These are phyloP conservation scores for Botrytis paeoniae DNA, from an alignment of 2,329 filamentous ascomycete genomes.

Conservation along the genomic window DNA sequence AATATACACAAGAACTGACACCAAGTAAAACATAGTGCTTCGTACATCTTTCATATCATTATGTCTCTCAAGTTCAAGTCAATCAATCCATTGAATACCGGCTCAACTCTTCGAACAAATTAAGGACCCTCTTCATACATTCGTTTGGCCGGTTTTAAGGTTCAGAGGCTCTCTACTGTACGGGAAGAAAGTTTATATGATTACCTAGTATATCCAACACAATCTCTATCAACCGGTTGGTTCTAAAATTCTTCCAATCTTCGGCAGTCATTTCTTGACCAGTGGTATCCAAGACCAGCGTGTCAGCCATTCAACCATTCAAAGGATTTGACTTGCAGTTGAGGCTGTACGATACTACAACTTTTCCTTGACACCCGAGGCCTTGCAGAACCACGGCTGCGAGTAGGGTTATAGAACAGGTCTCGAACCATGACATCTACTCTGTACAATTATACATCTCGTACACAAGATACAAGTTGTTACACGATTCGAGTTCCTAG, in stretches of 20 bases:
- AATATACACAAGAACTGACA: neutral
- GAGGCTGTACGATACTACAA: neutral
- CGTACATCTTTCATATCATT: neutral
- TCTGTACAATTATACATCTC: neutral
- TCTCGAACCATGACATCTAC: neutral
- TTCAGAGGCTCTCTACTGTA: neutral
- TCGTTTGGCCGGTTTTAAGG: neutral
- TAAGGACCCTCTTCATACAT: too few relatives aligned
- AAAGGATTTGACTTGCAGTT: neutral
- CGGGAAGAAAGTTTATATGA: neutral
- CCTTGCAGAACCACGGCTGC: neutral
- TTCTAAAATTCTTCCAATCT: neutral
- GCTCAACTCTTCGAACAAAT: neutral
- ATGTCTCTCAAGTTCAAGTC: neutral
- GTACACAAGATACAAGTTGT: neutral
- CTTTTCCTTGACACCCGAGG: neutral
- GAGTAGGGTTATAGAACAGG: neutral
- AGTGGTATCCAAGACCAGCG: neutral
- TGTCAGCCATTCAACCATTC: neutral
- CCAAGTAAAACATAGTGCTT: neutral
- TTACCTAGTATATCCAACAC: neutral
- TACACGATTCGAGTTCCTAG: neutral
- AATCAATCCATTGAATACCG: neutral
- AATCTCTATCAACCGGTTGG: neutral
- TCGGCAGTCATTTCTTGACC: neutral